phyloP scores from a whole-genome alignment of 2,329 filamentous ascomycete species.

The Cladosporium phlei region DNA sequence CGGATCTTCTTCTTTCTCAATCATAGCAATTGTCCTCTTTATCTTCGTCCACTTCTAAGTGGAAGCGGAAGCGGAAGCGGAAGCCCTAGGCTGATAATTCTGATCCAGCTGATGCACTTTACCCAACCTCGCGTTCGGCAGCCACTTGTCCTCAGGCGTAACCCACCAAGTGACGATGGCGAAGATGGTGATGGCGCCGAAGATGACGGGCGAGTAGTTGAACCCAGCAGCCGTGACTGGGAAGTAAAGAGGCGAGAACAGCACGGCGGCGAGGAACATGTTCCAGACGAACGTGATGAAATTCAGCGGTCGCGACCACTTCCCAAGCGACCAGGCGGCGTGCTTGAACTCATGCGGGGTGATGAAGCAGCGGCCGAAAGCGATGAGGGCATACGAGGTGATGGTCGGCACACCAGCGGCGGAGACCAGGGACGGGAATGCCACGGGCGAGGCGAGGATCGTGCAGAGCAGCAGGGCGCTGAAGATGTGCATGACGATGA shows the following conservation, averaged over 20 bases:
- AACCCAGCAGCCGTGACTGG: slow-evolving; percentile 32
- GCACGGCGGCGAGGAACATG: slow-evolving; percentile 33
- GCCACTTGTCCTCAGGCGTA: slow-evolving; percentile 35
- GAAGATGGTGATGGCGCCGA: slow-evolving; percentile 37
- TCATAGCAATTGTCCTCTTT: neutral
- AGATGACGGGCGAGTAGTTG: slow-evolving; percentile 37
- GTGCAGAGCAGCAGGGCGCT: slow-evolving; percentile 55
- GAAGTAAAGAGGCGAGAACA: slow-evolving; percentile 37
- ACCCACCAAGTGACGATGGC: slow-evolving; percentile 33
- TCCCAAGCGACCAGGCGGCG: slow-evolving; percentile 34
- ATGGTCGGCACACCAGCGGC: slow-evolving; percentile 39
- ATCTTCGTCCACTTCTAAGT: neutral
- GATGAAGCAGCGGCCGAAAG: slow-evolving; percentile 35
- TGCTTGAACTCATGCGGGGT: slow-evolving; percentile 35
- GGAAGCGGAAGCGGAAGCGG: neutral
- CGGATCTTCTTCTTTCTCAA: neutral
- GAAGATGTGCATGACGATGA: slow-evolving; percentile 55
- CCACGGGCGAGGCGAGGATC: slow-evolving; percentile 50
- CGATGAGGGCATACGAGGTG: slow-evolving; percentile 34
- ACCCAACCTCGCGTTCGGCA: slow-evolving; percentile 30
- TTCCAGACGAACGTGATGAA: slow-evolving; percentile 37
- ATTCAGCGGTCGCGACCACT: slow-evolving; percentile 33
- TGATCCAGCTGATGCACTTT: slow-evolving; percentile 30
- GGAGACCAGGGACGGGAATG: slow-evolving; percentile 36
- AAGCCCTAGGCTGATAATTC: slow-evolving; percentile 14